Conservation (phyloP, 163 green algal genomes). For the Prototheca wickerhamii region DNA sequence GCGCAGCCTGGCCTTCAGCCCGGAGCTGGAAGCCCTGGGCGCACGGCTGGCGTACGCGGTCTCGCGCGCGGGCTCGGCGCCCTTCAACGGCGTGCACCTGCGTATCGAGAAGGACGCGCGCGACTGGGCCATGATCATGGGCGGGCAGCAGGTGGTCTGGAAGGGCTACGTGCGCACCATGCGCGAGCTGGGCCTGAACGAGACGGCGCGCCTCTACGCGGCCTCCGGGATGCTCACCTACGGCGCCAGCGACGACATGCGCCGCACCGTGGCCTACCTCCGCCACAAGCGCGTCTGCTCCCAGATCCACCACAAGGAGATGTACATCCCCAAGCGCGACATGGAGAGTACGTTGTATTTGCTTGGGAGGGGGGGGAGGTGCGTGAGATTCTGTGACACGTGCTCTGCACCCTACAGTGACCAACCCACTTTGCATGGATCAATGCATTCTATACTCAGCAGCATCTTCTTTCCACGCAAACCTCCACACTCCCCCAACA, state of each 20-base stretch:
- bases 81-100: constrained; percentile 47
- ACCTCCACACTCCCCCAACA: not conserved
- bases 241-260: constrained; percentile 46
- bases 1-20: constrained; percentile 41
- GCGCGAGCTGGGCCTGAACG: constrained; percentile 32
- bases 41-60: constrained; percentile 38
- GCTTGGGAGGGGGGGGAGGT: not conserved
- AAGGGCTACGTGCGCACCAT: constrained; percentile 46
- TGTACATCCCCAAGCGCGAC: constrained; percentile 40
- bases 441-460: not conserved
- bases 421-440: not conserved
- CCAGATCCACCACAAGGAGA: constrained; percentile 58
- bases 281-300: constrained; percentile 26
- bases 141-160: constrained; percentile 49
- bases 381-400: not conserved
- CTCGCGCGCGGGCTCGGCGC: constrained; percentile 8
- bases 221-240: constrained; percentile 60
- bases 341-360: constrained; percentile 34
- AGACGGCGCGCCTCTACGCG: constrained; percentile 45
- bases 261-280: constrained; percentile 42
- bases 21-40: constrained; percentile 32
- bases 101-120: constrained; percentile 60
- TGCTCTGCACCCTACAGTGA: not conserved
- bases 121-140: constrained; percentile 63
- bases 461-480: not conserved